Conservation (phyloP, 164 flowering plant species). For the Magnolia officinalis region DNA sequence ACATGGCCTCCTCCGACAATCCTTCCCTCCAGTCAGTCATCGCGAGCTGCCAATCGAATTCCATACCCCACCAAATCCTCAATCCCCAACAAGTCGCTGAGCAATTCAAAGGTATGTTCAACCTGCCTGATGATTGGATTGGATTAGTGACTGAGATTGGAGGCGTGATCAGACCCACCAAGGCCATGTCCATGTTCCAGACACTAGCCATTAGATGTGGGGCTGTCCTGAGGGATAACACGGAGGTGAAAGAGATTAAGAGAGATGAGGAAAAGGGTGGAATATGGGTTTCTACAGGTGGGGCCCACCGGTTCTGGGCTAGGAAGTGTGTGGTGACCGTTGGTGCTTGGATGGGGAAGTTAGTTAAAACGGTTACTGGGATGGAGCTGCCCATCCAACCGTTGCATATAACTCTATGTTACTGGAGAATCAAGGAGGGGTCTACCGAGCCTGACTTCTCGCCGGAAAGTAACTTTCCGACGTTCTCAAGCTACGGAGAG, state of each 20-base stretch:
- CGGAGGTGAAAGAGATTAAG: constrained; percentile 38
- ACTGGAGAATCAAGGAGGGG: constrained; percentile 75
- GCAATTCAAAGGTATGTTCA: constrained; percentile 38
- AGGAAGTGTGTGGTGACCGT: constrained; percentile 74
- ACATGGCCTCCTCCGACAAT: constrained; percentile 49
- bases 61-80: constrained; percentile 38
- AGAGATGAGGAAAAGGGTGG: constrained; percentile 33
- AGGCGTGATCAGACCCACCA: constrained; percentile 81
- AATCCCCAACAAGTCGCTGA: constrained; percentile 25
- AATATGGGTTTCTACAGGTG: constrained; percentile 26
- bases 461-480: constrained; percentile 52
- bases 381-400: constrained; percentile 62
- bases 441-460: constrained; percentile 31
- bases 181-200: constrained; percentile 89
- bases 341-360: constrained; percentile 71
- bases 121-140: constrained; percentile 66
- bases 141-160: constrained; percentile 51
- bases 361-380: constrained; percentile 47
- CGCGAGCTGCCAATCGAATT: constrained; percentile 31
- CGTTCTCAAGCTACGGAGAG: constrained; percentile 68
- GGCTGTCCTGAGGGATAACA: constrained; percentile 54
- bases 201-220: constrained; percentile 57
- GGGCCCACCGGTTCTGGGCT: constrained; percentile 42
- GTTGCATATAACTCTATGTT: constrained; percentile 62
- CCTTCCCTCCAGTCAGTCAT: constrained; percentile 41